Base-by-base conservation (phyloP, 139 green algal genomes). In the Haematococcus lacustris region DNA sequence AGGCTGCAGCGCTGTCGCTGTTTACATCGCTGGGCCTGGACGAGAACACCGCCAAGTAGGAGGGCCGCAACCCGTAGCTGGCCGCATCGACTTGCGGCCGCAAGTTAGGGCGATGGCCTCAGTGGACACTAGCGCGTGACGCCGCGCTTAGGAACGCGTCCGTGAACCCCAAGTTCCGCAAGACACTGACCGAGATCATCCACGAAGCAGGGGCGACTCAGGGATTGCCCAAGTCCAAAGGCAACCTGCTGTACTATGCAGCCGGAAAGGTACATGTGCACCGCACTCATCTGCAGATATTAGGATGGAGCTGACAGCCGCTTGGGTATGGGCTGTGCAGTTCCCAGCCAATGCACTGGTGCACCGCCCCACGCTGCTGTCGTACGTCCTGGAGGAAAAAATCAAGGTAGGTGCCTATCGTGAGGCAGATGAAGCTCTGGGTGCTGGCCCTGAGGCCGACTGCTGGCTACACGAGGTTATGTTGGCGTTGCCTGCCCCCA, bases 151-250 rank as follows among this genome's bases (percentile, higher is more conserved):
- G 91, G 82, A 77, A 86, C 35, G 72, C 81, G 3, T 32, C 87
- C 32, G 88, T 88, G n/a, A 97, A 95, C 62, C 43, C 73, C 25
- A 96, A 97, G 86, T 81, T 93, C 28, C 61, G 76, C 1, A 72
- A 88, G 53, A 78, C 77, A 3, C 74, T 97, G 34, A 68, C 88
- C 30, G 85, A 91, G 33, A 70, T 95, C 38, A 88, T 96, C 34
- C 80, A 85, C 21, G 89, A 94, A 70, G 89, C 87, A 4, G 88
- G 83, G 3, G 73, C 66, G 33, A 71, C 74, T 25, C 69, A 60
- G 17, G 92, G 91, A 6, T 93, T 88, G 71, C 37, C 81, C 7
- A 96, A 96, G 76, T 9, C 77, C 0, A 76, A 86, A 30, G 92
- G 92, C 43, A 89, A 88, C 30, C 82, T 95, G n/a, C 71, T 97